Conservation (phyloP, 148 eudicot genomes). For the Fagopyrum homotropicum region DNA sequence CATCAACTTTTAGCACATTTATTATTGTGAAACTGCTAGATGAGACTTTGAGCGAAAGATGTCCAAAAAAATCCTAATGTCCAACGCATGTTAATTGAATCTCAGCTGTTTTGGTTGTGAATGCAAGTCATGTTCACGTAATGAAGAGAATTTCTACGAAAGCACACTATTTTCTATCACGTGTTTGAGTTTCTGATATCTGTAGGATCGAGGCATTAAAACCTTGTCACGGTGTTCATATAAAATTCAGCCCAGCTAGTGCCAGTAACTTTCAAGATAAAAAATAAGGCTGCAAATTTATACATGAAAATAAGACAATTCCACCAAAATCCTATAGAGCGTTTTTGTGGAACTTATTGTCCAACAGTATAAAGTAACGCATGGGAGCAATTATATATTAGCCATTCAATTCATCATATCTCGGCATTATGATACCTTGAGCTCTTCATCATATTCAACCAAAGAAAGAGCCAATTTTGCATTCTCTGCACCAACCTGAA, state of each 20-base stretch:
- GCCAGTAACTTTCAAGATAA: not conserved
- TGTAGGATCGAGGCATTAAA: not conserved
- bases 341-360: not conserved
- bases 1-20: not conserved
- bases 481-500: slow-evolving; percentile 87
- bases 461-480: slow-evolving; percentile 88
- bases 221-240: not conserved
- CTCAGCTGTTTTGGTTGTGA: not conserved
- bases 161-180: not conserved
- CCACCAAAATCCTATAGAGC: not conserved
- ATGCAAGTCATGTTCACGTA: not conserved
- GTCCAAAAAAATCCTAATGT: not conserved
- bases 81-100: not conserved
- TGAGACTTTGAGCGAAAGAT: not conserved
- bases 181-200: not conserved
- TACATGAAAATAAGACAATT: not conserved
- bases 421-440: slow-evolving; percentile 36
- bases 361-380: not conserved
- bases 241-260: not conserved
- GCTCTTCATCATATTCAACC: slow-evolving; percentile 79
- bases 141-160: not conserved
- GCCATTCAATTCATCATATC: not conserved
- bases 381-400: not conserved
- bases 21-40: not conserved
- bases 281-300: not conserved